phyloP scores from a whole-genome alignment of 768 basidiomycete species.

The Collybia nuda region DNA sequence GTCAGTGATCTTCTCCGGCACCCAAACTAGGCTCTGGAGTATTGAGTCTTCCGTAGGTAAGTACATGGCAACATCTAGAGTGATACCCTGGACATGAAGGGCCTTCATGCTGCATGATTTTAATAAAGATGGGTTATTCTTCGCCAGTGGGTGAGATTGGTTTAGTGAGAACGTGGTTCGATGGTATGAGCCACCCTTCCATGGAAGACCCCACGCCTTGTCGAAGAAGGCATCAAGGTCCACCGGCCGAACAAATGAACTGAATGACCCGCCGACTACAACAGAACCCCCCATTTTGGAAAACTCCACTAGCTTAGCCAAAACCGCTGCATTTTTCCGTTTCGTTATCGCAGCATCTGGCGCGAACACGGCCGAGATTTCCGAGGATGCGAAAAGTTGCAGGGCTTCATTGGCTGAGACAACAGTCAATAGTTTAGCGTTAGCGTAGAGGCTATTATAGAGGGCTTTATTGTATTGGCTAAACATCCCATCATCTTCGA shows the following conservation, averaged over 20 bases:
- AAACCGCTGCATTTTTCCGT: constrained; percentile 16
- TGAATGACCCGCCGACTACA: constrained; percentile 34
- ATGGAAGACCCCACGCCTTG: constrained; percentile 29
- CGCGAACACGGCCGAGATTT: constrained; percentile 31
- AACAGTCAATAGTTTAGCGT: constrained; percentile 19
- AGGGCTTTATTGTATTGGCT: constrained; percentile 24
- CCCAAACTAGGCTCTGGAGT: constrained; percentile 4
- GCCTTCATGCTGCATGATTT: constrained; percentile 43
- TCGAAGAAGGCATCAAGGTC: constrained; percentile 28
- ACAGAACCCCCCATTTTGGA: constrained; percentile 35
- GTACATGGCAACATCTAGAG: constrained; percentile 31
- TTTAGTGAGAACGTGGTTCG: constrained; percentile 37
- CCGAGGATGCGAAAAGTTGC: constrained; percentile 21
- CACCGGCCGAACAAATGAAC: constrained; percentile 19
- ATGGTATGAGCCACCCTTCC: constrained; percentile 38
- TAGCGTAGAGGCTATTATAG: constrained; percentile 22
- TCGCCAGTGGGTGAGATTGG: constrained; percentile 23
- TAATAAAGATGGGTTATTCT: constrained; percentile 25
- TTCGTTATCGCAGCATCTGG: constrained; percentile 33
- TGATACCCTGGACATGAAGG: constrained; percentile 29
- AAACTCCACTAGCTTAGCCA: constrained; percentile 34
- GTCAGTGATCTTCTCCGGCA: constrained; percentile 8
- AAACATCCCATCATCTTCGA: constrained; percentile 20
- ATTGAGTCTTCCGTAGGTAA: constrained; percentile 19
- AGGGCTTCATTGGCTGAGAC: constrained; percentile 16